Evolutionary conservation across 805 yeast genomes (phyloP).

Genomic region (Middelhovenomyces tepae): DNA sequence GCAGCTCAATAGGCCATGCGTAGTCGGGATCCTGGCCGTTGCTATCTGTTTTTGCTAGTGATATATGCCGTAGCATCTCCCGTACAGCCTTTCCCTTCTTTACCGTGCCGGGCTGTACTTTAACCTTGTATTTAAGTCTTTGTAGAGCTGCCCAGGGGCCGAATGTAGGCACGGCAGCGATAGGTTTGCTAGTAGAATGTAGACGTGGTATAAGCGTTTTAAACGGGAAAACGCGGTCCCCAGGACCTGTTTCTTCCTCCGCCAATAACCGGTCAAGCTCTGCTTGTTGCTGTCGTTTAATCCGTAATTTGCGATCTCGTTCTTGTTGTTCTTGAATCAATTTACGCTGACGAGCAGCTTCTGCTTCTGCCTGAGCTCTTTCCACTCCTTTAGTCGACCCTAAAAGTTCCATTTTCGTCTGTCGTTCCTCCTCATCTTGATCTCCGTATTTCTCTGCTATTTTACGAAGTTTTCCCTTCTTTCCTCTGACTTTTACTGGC

Average conservation of each 20-base stretch:
- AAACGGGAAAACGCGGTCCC: slow-evolving; percentile 30
- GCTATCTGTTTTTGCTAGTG: slow-evolving; percentile 23
- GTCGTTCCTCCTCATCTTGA: slow-evolving; percentile 86
- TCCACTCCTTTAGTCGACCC: slow-evolving; percentile 67
- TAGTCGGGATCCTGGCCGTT: slow-evolving; percentile 38
- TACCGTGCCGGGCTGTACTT: slow-evolving; percentile 64
- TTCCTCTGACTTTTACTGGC: slow-evolving; percentile 59
- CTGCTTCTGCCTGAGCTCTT: slow-evolving; percentile 28
- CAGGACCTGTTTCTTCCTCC: slow-evolving; percentile 26
- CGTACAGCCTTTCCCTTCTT: slow-evolving; percentile 82
- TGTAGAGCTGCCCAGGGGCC: slow-evolving; percentile 85
- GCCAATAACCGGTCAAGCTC: slow-evolving; percentile 36
- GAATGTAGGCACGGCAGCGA: slow-evolving; percentile 72
- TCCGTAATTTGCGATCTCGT: slow-evolving; percentile 27
- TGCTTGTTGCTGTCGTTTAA: slow-evolving; percentile 34
- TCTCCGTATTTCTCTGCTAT: slow-evolving; percentile 76
- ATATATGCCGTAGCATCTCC: slow-evolving; percentile 56
- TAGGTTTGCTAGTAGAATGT: slow-evolving; percentile 39
- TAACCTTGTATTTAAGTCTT: slow-evolving; percentile 72
- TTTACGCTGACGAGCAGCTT: slow-evolving; percentile 30
- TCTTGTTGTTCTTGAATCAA: slow-evolving; percentile 22
- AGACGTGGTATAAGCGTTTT: slow-evolving; percentile 30
- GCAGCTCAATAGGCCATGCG: slow-evolving; percentile 69
- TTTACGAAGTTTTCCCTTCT: slow-evolving; percentile 74
- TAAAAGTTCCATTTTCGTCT: slow-evolving; percentile 59